Evolutionary conservation across 2,329 filamentous ascomycete species (phyloP), one percentile per base, ranked within the genome.

Genomic region (Calonectria pseudoreteaudii): DNA sequence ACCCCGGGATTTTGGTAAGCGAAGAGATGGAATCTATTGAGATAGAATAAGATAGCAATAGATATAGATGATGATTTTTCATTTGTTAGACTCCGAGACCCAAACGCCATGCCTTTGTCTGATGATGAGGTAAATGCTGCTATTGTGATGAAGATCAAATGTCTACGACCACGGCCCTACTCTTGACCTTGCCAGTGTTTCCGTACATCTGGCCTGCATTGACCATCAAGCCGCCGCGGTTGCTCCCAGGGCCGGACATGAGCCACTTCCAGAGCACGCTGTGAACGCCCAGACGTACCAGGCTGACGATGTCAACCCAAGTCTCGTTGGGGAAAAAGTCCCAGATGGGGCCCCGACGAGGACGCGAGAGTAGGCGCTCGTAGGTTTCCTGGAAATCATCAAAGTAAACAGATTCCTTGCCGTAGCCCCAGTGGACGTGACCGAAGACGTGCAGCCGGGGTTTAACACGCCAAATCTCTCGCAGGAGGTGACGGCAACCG

Each of bases 391-490:
- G 94, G 73, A 91, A 90, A 31, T 92, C 90, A 82, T 97, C 94
- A 88, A 94, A 98, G 84, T 91, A 93, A 13, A 94, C 88, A 0
- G 91, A 84, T 80, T 95, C 92, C 53, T 87, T 87, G 20, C 95
- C 95, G 58, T 93, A 90, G 11, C 91, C 94, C 80, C 90, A 93
- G 85, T 98, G 95, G 30, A 96, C 90, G 84, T 98, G 95, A 1
- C 95, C 95, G 82, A 97, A 98, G 62, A 98, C 90, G 83, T 98
- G 95, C 18, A 98, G 86, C 16, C 87, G 87, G 0, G 95, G 95
- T 75, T 91, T 92, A 14, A 95, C 91, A 44, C 93, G 90, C 92
- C 93, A 94, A 23, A 94, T 84, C 80, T 97, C 95, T 18, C 88
- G 85, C 8, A 96, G 88, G 8, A 98, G 88, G 70, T 90, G 89